phyloP scores from a whole-genome alignment of 1,284 basidiomycete genomes.

The Moniliophthora roreri region DNA sequence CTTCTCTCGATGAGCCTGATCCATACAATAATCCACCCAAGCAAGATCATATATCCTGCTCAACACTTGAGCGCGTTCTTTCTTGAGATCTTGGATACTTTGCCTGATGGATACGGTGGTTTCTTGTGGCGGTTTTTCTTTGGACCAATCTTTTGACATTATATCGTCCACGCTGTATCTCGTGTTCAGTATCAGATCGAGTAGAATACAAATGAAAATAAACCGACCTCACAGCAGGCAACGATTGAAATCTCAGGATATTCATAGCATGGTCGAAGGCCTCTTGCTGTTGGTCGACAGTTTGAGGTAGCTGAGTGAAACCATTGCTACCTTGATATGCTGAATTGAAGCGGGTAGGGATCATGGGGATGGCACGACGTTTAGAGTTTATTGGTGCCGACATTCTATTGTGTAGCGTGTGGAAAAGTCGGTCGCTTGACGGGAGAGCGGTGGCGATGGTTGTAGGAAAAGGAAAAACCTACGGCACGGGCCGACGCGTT shows the following conservation, averaged over 20 bases:
- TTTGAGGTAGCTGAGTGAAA: not conserved
- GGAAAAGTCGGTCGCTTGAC: too few relatives aligned
- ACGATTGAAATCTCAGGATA: not conserved
- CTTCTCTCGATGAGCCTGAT: not conserved
- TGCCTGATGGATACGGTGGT: not conserved
- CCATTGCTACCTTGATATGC: not conserved
- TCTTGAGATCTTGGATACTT: not conserved
- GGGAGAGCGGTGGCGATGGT: too few relatives aligned
- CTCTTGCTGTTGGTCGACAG: not conserved
- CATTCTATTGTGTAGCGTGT: too few relatives aligned
- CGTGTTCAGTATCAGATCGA: not conserved
- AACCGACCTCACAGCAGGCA: not conserved
- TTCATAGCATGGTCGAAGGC: not conserved
- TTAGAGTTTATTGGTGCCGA: too few relatives aligned
- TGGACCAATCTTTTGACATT: not conserved
- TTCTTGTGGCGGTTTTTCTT: not conserved
- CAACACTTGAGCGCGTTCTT: not conserved
- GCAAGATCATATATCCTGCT: not conserved
- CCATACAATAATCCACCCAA: not conserved
- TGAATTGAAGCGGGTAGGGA: not conserved
- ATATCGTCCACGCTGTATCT: not conserved
- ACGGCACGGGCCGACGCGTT: too few relatives aligned
- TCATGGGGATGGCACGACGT: not conserved
- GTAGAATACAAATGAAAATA: not conserved
- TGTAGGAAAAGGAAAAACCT: too few relatives aligned